phyloP scores from a whole-genome alignment of 352 stramenopile genomes.

The Phytophthora crassamura region DNA sequence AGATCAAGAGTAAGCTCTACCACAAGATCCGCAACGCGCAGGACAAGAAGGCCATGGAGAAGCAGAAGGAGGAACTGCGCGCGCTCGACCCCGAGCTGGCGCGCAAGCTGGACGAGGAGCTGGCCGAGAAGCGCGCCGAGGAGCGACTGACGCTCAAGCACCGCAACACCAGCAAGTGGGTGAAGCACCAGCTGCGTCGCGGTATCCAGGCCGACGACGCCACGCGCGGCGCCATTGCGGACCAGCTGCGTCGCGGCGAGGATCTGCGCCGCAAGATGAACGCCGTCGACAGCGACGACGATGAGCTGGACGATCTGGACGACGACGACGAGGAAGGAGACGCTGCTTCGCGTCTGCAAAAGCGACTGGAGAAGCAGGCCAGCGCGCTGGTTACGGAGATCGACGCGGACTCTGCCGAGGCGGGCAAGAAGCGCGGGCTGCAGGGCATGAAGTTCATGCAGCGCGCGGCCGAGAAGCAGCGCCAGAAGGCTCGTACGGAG shows the following conservation, averaged over 20 bases:
- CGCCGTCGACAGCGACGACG: conserved; percentile 70
- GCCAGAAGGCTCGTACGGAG: conserved; percentile 92
- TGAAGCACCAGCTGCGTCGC: conserved; percentile 94
- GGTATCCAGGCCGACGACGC: conserved; percentile 92
- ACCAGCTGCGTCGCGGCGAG: conserved; percentile 90
- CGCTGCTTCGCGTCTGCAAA: conserved; percentile 62
- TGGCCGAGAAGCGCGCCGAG: conserved; percentile 93
- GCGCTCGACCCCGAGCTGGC: conserved; percentile 78
- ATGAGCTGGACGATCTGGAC: conserved; percentile 56
- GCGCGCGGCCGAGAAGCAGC: conserved; percentile 95
- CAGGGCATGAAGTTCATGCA: conserved; percentile 99
- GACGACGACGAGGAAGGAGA: conserved; percentile 66
- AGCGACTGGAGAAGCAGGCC: conserved; percentile 75
- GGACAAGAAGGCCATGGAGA: conserved; percentile 86
- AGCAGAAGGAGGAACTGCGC: conserved; percentile 84
- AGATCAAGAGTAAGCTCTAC: conserved; percentile 99
- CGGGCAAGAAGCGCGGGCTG: conserved; percentile 80
- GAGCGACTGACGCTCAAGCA: conserved; percentile 98
- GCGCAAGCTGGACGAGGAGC: conserved; percentile 79
- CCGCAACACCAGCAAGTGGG: conserved; percentile 98
- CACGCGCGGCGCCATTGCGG: conserved; percentile 91
- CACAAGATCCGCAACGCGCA: conserved; percentile 97
- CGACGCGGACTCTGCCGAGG: conserved; percentile 55
- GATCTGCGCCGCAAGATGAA: conserved; percentile 95
- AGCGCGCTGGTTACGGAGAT: conserved; percentile 81